phyloP scores from a whole-genome alignment of 805 yeast species.

The Schizosaccharomyces octosporus region DNA sequence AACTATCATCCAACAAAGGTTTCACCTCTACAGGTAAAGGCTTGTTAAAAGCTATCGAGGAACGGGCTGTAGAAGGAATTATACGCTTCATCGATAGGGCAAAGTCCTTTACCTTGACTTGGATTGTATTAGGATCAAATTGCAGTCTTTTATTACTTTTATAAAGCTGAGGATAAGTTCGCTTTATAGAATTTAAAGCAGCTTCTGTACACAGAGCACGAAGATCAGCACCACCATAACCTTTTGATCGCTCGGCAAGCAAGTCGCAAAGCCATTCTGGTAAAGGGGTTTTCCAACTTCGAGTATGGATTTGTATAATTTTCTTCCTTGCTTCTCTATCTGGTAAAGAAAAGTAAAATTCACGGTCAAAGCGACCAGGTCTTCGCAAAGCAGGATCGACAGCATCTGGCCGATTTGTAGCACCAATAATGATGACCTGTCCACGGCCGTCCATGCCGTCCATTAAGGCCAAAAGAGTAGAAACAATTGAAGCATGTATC shows the following conservation, averaged over 20 bases:
- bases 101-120: slow-evolving; percentile 61
- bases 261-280: slow-evolving; percentile 31
- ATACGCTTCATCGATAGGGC: slow-evolving; percentile 51
- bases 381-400: slow-evolving; percentile 94
- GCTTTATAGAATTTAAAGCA: slow-evolving; percentile 72
- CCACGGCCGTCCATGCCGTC: slow-evolving; percentile 99
- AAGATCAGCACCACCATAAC: slow-evolving; percentile 94
- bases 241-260: slow-evolving; percentile 64
- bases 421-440: slow-evolving; percentile 93
- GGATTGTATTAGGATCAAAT: slow-evolving; percentile 46
- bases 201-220: slow-evolving; percentile 90
- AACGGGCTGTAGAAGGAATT: slow-evolving; percentile 77
- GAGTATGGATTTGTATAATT: slow-evolving; percentile 65
- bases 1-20: slow-evolving; percentile 34
- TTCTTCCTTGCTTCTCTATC: slow-evolving; percentile 53
- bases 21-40: slow-evolving; percentile 55
- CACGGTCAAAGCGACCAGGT: slow-evolving; percentile 93
- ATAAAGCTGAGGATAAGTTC: slow-evolving; percentile 84
- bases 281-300: slow-evolving; percentile 64
- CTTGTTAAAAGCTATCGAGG: slow-evolving; percentile 44
- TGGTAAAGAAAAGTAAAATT: slow-evolving; percentile 86
- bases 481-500: slow-evolving; percentile 90
- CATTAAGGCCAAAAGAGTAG: slow-evolving; percentile 84
- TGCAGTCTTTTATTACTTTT: slow-evolving; percentile 42
- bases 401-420: slow-evolving; percentile 92